Conservation (phyloP, 805 yeast species). For the Alloascoidea africana region DNA sequence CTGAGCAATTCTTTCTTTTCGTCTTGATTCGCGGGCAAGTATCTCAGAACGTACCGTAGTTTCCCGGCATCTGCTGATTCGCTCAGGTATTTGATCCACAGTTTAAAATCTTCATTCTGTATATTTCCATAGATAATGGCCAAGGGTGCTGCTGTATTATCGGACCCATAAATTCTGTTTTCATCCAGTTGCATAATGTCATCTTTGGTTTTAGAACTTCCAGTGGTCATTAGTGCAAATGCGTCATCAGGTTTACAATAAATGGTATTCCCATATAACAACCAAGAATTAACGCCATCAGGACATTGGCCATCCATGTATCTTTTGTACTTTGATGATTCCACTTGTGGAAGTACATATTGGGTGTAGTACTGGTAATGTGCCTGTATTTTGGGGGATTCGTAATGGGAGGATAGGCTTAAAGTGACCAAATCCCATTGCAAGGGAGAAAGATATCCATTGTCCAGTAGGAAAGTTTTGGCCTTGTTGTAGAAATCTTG, state of each 20-base stretch:
- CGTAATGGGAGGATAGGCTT: slow-evolving; percentile 28
- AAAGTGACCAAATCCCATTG: slow-evolving; percentile 22
- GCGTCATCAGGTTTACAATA: slow-evolving; percentile 61
- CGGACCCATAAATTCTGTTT: slow-evolving; percentile 46
- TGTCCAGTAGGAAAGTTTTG: slow-evolving; percentile 2
- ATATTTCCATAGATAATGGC: slow-evolving; percentile 58
- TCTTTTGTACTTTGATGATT: slow-evolving; percentile 4
- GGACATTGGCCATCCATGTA: slow-evolving; percentile 15
- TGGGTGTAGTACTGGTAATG: slow-evolving; percentile 38
- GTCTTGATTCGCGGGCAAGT: slow-evolving; percentile 25
- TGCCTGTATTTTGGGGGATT: slow-evolving; percentile 49
- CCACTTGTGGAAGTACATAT: slow-evolving; percentile 16
- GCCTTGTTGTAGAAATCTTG: slow-evolving; percentile 6
- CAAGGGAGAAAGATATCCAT: slow-evolving; percentile 6
- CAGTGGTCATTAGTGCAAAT: slow-evolving; percentile 57
- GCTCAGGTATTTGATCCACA: slow-evolving; percentile 42
- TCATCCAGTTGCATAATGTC: slow-evolving; percentile 17
- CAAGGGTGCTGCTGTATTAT: slow-evolving; percentile 29
- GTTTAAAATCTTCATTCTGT: slow-evolving; percentile 28
- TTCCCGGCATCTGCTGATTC: slow-evolving; percentile 50
- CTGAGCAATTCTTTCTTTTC: slow-evolving; percentile 19
- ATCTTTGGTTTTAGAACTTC: slow-evolving; percentile 11
- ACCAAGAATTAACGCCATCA: slow-evolving; percentile 30
- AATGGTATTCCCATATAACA: slow-evolving; percentile 32
- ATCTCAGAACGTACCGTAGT: slow-evolving; percentile 62